phyloP scores from a whole-genome alignment of 768 basidiomycete species.

The Pholiota conissans region DNA sequence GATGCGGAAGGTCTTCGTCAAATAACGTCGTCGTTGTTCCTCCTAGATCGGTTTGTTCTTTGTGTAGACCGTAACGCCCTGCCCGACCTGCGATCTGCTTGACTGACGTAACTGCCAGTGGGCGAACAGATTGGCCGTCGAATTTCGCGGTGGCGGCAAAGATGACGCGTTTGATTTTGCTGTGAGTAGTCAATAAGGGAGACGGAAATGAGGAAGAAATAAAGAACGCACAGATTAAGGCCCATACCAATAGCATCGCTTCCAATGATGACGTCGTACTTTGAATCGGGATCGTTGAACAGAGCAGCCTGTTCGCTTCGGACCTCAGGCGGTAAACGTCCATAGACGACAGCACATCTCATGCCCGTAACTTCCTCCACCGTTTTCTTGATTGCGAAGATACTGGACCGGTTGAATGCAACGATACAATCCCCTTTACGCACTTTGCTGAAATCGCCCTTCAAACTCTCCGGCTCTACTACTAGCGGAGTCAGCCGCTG shows the following conservation, averaged over 20 bases:
- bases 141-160: constrained; percentile 73
- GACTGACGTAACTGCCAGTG: constrained; percentile 71
- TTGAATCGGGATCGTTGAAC: constrained; percentile 86
- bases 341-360: constrained; percentile 91
- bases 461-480: constrained; percentile 64
- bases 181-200: constrained; percentile 28
- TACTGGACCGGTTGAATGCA: constrained; percentile 72
- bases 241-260: constrained; percentile 99
- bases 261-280: constrained; percentile 87
- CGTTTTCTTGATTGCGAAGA: constrained; percentile 73
- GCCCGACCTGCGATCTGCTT: constrained; percentile 97
- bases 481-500: constrained; percentile 84
- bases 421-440: constrained; percentile 89
- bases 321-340: constrained; percentile 87
- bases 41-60: constrained; percentile 34
- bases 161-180: constrained; percentile 88
- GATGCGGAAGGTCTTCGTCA: constrained; percentile 56
- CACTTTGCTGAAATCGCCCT: constrained; percentile 59
- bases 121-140: constrained; percentile 43
- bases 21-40: constrained; percentile 79
- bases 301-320: constrained; percentile 88
- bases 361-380: constrained; percentile 75
- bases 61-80: constrained; percentile 79
- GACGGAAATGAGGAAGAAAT: background rate
- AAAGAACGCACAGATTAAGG: constrained; percentile 77